These are phyloP conservation scores for Chaetothyriales sp. DNA, from an alignment of 2,329 filamentous ascomycete species.

Conservation along the genomic window DNA sequence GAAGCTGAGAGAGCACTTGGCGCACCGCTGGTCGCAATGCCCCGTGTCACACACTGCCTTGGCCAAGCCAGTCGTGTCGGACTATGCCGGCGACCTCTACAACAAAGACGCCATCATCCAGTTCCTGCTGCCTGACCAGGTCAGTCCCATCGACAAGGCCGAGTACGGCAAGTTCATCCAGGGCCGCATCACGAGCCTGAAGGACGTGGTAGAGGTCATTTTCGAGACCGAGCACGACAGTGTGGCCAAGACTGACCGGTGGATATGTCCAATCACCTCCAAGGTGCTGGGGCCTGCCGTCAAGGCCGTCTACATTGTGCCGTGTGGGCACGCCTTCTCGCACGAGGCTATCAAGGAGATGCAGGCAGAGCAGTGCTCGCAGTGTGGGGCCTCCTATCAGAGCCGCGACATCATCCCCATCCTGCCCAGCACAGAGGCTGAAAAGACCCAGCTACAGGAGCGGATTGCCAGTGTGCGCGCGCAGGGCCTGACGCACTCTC, in stretches of 20 bases:
- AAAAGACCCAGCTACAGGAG: constrained; percentile 53
- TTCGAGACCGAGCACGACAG: constrained; percentile 43
- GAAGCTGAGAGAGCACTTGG: constrained; percentile 67
- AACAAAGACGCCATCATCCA: constrained; percentile 85
- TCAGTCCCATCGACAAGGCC: constrained; percentile 39
- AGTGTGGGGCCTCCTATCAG: constrained; percentile 65
- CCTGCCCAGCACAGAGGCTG: constrained; percentile 55
- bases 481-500: constrained; percentile 64
- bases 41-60: constrained; percentile 71
- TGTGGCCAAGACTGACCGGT: constrained; percentile 36
- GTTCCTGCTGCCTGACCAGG: constrained; percentile 45
- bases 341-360: constrained; percentile 75
- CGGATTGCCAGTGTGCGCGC: constrained; percentile 57
- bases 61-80: constrained; percentile 64
- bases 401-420: constrained; percentile 68
- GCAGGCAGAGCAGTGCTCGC: constrained; percentile 37
- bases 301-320: constrained; percentile 78
- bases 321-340: constrained; percentile 89
- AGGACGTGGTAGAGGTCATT: constrained; percentile 76
- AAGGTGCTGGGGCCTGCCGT: constrained; percentile 69
- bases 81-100: constrained; percentile 72
- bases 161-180: constrained; percentile 50
- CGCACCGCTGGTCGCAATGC: constrained; percentile 76
- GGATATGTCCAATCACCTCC: constrained; percentile 75
- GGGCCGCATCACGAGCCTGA: constrained; percentile 59